Evolutionary conservation across 1,284 basidiomycete species (phyloP).

Genomic region (Sphagnurus paluster): DNA sequence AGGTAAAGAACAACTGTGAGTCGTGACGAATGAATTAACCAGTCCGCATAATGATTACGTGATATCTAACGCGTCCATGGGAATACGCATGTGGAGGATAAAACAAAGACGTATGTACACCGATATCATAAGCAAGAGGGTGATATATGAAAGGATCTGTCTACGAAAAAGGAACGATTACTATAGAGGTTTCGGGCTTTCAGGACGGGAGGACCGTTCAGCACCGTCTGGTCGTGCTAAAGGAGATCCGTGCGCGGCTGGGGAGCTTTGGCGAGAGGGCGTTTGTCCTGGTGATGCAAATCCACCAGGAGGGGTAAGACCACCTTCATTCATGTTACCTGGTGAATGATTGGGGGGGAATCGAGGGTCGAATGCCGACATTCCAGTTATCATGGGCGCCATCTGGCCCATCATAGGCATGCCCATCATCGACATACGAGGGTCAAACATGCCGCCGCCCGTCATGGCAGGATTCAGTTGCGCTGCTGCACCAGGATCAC

Average conservation of each 20-base stretch:
- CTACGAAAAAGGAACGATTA: neutral
- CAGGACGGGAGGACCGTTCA: slow-evolving; percentile 34
- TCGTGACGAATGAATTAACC: neutral
- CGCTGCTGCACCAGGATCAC: slow-evolving; percentile 34
- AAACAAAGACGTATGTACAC: neutral
- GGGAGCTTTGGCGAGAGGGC: slow-evolving; percentile 40
- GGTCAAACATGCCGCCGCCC: slow-evolving; percentile 40
- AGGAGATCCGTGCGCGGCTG: slow-evolving; percentile 41
- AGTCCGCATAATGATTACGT: slow-evolving; percentile 8
- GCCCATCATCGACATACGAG: slow-evolving; percentile 56
- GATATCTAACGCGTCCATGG: slow-evolving; percentile 1
- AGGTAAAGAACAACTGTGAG: neutral
- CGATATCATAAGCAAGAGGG: slow-evolving; percentile 5
- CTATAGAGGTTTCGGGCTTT: slow-evolving; percentile 35
- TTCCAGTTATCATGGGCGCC: slow-evolving; percentile 55
- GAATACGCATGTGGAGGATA: too few species aligned
- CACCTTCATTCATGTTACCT: slow-evolving; percentile 26
- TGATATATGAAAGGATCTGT: neutral
- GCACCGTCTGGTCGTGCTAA: slow-evolving; percentile 34
- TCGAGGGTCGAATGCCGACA: slow-evolving; percentile 54
- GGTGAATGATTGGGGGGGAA: slow-evolving; percentile 40
- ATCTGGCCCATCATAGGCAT: slow-evolving; percentile 60
- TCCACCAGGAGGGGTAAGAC: slow-evolving; percentile 36
- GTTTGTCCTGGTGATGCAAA: slow-evolving; percentile 31
- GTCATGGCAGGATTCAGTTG: slow-evolving; percentile 59